Evolutionary conservation across 257 asterid species (phyloP).

Genomic region (Cinchona pubescens): DNA sequence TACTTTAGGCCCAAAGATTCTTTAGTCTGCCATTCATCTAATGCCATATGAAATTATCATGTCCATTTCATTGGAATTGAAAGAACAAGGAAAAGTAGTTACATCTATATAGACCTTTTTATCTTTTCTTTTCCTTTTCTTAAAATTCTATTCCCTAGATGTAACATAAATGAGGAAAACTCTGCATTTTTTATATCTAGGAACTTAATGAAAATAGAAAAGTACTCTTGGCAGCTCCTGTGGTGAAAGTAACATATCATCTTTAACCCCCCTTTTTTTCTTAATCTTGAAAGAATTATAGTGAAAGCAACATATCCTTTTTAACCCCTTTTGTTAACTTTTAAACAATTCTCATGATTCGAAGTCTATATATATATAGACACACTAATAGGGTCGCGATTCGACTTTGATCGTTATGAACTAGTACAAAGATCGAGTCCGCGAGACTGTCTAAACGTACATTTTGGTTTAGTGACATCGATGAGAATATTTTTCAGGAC

Average conservation of each 20-base stretch:
- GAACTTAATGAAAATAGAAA: neutral
- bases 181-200: neutral
- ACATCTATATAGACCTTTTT: conserved; percentile 11
- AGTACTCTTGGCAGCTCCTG: neutral
- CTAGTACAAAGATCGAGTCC: neutral
- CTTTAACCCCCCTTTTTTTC: neutral
- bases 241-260: conserved; percentile 4
- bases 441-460: no score
- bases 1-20: conserved; percentile 17
- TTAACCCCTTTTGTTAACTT: neutral
- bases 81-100: conserved; percentile 15
- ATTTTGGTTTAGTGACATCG: no score
- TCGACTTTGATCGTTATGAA: neutral
- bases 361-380: no score
- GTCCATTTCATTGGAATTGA: conserved; percentile 14
- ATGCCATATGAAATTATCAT: conserved; percentile 20
- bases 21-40: conserved; percentile 24
- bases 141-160: neutral
- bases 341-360: no score
- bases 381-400: neutral
- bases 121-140: conserved; percentile 6
- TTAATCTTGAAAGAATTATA: neutral
- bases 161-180: neutral
- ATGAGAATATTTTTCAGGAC: no score
- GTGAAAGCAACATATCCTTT: neutral